Evolutionary conservation across 2,329 filamentous ascomycete species (phyloP).

Genomic region (Fusarium ramigenum): DNA sequence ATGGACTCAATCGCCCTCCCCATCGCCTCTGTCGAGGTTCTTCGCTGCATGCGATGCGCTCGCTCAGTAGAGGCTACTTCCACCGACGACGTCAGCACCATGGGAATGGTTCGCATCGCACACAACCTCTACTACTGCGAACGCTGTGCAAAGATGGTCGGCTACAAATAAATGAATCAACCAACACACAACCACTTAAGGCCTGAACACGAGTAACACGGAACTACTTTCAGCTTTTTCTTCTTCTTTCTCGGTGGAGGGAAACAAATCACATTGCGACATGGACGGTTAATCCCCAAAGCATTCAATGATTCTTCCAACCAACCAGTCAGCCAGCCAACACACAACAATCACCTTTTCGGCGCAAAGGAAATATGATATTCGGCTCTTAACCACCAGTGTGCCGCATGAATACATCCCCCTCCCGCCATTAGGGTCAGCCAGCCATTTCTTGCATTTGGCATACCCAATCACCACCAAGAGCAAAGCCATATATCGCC

Average conservation of each 20-base stretch:
- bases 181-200: background rate
- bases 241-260: constrained; percentile 12
- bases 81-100: constrained; percentile 66
- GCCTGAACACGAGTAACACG: constrained; percentile 19
- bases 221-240: constrained; percentile 10
- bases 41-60: constrained; percentile 71
- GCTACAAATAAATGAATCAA: constrained; percentile 61
- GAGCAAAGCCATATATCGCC: constrained; percentile 11
- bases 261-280: constrained; percentile 17
- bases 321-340: constrained; percentile 5
- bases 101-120: constrained; percentile 71
- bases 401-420: constrained; percentile 18
- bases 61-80: constrained; percentile 68
- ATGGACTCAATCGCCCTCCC: constrained; percentile 59
- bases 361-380: constrained; percentile 26
- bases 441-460: background rate
- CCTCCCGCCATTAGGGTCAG: constrained; percentile 5
- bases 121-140: constrained; percentile 74
- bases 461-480: background rate
- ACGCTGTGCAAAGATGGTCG: constrained; percentile 70
- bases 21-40: constrained; percentile 64
- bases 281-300: constrained; percentile 23
- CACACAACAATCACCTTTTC: background rate
- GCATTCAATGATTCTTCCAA: constrained; percentile 11
- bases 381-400: constrained; percentile 8